These are phyloP conservation scores for Cairneyella variabilis DNA, from an alignment of 495 filamentous ascomycete genomes.

Conservation along the genomic window DNA sequence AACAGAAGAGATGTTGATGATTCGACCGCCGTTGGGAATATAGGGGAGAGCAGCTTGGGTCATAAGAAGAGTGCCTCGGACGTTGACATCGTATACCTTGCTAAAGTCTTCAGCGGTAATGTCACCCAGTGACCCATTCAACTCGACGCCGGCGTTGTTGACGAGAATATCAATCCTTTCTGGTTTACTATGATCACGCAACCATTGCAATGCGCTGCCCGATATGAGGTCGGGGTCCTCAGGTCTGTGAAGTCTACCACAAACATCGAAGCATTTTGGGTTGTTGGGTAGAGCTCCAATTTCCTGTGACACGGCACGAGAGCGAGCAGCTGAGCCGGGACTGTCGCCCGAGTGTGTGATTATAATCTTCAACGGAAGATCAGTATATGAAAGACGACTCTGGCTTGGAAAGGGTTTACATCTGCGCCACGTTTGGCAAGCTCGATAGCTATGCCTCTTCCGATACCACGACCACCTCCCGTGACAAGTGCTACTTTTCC, in stretches of 20 bases:
- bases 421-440: slow-evolving; percentile 52
- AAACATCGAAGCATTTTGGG: slow-evolving; percentile 44
- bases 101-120: slow-evolving; percentile 59
- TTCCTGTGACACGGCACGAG: too few relatives aligned
- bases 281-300: slow-evolving; percentile 8
- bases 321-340: neutral
- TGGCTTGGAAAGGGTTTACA: slow-evolving; percentile 54
- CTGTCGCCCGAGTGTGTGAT: neutral
- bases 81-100: slow-evolving; percentile 48
- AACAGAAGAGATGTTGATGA: slow-evolving; percentile 17
- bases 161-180: slow-evolving; percentile 59
- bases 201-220: slow-evolving; percentile 49
- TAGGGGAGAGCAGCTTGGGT: slow-evolving; percentile 34
- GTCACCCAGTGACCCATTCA: slow-evolving; percentile 45
- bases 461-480: slow-evolving; percentile 63
- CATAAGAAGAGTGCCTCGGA: slow-evolving; percentile 63
- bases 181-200: slow-evolving; percentile 30
- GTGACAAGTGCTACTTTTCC: slow-evolving; percentile 61
- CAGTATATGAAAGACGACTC: slow-evolving; percentile 31
- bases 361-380: neutral
- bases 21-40: neutral
- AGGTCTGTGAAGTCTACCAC: slow-evolving; percentile 59
- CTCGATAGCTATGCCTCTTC: slow-evolving; percentile 49
- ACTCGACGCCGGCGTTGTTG: slow-evolving; percentile 54
- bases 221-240: slow-evolving; percentile 57